phyloP scores from a whole-genome alignment of 2,329 filamentous ascomycete species.

The Cladophialophora psammophila region DNA sequence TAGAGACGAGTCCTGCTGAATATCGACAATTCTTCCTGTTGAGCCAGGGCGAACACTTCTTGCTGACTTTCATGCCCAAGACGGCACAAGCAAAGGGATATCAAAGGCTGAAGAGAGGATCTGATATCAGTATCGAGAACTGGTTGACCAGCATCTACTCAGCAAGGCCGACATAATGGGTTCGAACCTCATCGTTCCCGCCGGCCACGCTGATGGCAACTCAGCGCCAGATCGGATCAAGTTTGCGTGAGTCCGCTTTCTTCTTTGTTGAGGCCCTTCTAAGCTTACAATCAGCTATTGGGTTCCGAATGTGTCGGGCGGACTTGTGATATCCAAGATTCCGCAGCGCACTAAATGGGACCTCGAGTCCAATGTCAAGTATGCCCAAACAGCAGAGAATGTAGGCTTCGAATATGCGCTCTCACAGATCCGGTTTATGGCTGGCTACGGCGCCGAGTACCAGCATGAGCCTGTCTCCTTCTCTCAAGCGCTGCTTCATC shows the following conservation, averaged over 20 bases:
- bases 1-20: background rate
- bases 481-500: constrained; percentile 58
- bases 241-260: constrained; percentile 48
- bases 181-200: background rate
- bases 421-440: constrained; percentile 62
- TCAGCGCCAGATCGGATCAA: constrained; percentile 54
- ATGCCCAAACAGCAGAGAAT: constrained; percentile 58
- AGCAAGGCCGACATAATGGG: background rate
- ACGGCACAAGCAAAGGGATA: background rate
- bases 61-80: background rate
- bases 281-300: constrained; percentile 51
- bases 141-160: background rate
- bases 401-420: constrained; percentile 61
- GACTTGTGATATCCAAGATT: constrained; percentile 62
- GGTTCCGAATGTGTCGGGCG: constrained; percentile 63
- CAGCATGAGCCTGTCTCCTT: constrained; percentile 63
- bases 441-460: constrained; percentile 58
- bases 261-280: background rate
- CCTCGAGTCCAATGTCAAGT: constrained; percentile 57
- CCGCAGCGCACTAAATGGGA: constrained; percentile 60
- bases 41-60: background rate
- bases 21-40: background rate
- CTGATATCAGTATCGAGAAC: background rate
- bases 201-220: constrained; percentile 44
- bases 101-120: background rate